phyloP scores from a whole-genome alignment of 805 yeast genomes.

The Teunomyces tritomae region DNA sequence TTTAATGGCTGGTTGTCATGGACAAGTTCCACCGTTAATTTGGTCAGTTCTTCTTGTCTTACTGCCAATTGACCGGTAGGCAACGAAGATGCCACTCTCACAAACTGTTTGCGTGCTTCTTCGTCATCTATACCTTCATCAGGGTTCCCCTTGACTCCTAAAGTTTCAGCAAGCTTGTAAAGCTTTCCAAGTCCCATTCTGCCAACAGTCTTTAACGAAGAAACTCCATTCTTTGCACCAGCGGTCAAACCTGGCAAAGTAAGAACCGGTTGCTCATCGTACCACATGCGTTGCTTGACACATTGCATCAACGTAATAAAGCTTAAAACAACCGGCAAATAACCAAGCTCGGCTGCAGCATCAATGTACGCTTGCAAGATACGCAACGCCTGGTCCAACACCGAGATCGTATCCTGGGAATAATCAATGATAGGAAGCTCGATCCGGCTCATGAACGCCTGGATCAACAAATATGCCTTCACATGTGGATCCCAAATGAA shows the following conservation, averaged over 20 bases:
- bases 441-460: constrained; percentile 66
- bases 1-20: constrained; percentile 54
- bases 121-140: constrained; percentile 21
- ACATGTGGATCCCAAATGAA: constrained; percentile 87
- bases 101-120: constrained; percentile 43
- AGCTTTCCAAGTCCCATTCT: constrained; percentile 33
- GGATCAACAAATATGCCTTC: constrained; percentile 68
- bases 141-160: constrained; percentile 34
- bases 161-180: constrained; percentile 29
- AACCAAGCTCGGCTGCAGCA: constrained; percentile 82
- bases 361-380: constrained; percentile 90
- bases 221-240: neutral
- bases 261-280: constrained; percentile 67
- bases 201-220: constrained; percentile 44
- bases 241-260: constrained; percentile 48
- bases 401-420: constrained; percentile 88
- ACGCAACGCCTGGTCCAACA: constrained; percentile 91
- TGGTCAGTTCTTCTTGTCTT: constrained; percentile 32
- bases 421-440: constrained; percentile 95
- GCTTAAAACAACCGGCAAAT: constrained; percentile 55
- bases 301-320: constrained; percentile 76
- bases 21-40: constrained; percentile 43
- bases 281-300: constrained; percentile 87
- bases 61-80: constrained; percentile 57
- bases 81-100: constrained; percentile 50